Base-by-base conservation (phyloP, 805 yeast species). In the Nematodospora valgi region DNA sequence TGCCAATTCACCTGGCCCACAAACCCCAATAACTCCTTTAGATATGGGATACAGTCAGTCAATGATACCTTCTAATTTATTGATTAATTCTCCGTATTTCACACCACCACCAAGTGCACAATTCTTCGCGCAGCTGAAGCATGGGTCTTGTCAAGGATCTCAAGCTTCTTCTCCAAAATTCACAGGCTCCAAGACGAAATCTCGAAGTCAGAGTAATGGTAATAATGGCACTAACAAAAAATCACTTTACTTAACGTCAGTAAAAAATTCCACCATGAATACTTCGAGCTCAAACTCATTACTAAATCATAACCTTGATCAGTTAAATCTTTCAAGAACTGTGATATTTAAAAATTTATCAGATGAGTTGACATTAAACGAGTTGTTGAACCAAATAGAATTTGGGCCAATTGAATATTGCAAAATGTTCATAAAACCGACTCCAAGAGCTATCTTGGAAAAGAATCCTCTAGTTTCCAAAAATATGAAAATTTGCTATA, bases 381-480 rank as follows among this genome's bases (percentile, higher is more conserved):
- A 62, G 14, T 51, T 74, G 12, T 52, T 77, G 27, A 68, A 74
- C 30, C 54, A 60, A 21, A 64, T 80, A 7, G 74, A 73, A 27
- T 67, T 52, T 49, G 86, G 84, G 3, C 83, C 86, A 1, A 67
- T 82, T 23, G 88, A 82, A 52, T 74, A 74, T 46, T 67, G 78
- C 41, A 67, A 70, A 36, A 51, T 74, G 38, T 53, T 65, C 38
- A 48, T 59, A 12, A 56, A 48, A 25, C 51, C 55, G 10, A 52
- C 63, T 6, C 59, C 61, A 7, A 41, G 54, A 11, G 14, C 23
- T 4, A 15, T 40, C 2, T 32, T 58, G 17, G 48, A 52, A 23
- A 51, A 45, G 14, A 43, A 24, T 23, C 30, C 37, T 36, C 9
- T 20, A 7, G 23, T 26, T 17, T 29, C 46, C 10, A 38, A 34